Base-by-base conservation (phyloP, 2,329 filamentous ascomycete genomes). In the Neofusicoccum umdonicola region DNA sequence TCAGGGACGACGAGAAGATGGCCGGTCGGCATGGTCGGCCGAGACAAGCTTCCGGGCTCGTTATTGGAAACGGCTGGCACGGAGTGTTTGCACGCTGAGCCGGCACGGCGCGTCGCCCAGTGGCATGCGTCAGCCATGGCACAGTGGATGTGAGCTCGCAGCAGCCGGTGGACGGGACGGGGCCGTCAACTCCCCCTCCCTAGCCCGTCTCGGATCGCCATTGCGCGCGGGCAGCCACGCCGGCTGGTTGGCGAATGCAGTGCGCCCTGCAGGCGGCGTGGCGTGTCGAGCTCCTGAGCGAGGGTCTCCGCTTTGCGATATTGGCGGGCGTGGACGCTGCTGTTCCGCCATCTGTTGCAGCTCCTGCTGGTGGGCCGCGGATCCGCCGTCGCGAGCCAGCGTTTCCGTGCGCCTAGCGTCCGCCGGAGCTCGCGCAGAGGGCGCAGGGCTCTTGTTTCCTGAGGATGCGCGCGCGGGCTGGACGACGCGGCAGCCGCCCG, bases 341-440 rank as follows among this genome's bases (percentile, higher is more conserved):
- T 19, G 52, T 34, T 57, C 52, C 52, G 52, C 52, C 39, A 41
- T 41, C 51, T 56, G 35, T 39, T 41, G 41, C 35, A 56, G 51
- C 51, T 22, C 22, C 7, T 35, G 50, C 4, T 31, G 50, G 52
- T 57, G 52, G 52, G 52, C 39, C 51, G 50, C 52, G 39, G 52
- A 57, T 57, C 52, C 52, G 52, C 52, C 37, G 52, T 57, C 51
- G 52, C 39, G 52, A 57, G 52, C 52, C 52, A 57, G 34, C 27
- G 52, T 34, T 57, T 57, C 52, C 52, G 52, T 44, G 52, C n/a
- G 52, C 39, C n/a, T 57, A 57, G 52, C 52, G 52, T 27, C 39
- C 19, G 39, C 35, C 52, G 52, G 52, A 57, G 39, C 52, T 31
- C 27, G 27, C 27, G 27, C 27, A 5, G 27, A 31, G 27, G 27